Evolutionary conservation across 768 basidiomycete genomes (phyloP).

Genomic region (Kwoniella newhampshirensis): DNA sequence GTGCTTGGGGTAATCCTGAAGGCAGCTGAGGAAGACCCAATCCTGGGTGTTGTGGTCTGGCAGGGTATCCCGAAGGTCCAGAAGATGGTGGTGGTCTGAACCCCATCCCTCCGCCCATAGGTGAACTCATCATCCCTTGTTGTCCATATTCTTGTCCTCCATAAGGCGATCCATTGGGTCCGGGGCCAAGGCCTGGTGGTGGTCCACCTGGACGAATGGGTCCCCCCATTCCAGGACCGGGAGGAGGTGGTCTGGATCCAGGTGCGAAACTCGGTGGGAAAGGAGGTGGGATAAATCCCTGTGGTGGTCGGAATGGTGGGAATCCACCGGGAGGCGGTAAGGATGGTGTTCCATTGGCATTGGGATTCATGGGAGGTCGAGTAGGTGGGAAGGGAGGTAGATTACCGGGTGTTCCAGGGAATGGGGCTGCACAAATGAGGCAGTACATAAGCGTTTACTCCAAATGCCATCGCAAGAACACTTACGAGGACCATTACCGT

Average conservation of each 20-base stretch:
- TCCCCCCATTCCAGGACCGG: too few relatives aligned
- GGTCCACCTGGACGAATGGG: neutral
- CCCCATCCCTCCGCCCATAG: constrained; percentile 19
- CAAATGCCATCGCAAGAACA: too few relatives aligned
- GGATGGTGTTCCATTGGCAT: constrained; percentile 11
- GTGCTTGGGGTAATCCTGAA: constrained; percentile 32
- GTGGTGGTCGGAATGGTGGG: constrained; percentile 42
- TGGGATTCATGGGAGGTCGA: constrained; percentile 22
- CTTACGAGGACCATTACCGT: constrained; percentile 28
- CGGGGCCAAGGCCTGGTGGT: neutral
- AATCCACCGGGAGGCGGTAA: constrained; percentile 24
- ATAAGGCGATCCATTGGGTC: neutral
- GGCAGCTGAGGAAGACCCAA: constrained; percentile 32
- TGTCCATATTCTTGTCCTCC: neutral
- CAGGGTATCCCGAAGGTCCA: constrained; percentile 1
- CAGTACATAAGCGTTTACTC: too few relatives aligned
- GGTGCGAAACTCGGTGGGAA: constrained; percentile 43
- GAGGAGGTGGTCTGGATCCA: constrained; percentile 18
- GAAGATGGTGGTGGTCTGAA: constrained; percentile 28
- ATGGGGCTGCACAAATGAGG: too few relatives aligned
- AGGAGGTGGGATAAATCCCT: constrained; percentile 36
- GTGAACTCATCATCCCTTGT: constrained; percentile 9
- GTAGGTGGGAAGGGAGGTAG: constrained; percentile 41
- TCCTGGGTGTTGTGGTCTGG: constrained; percentile 35
- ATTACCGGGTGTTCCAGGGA: constrained; percentile 11